Evolutionary conservation across 306 rosid genomes (phyloP).

Genomic region (Gynostemma pentaphyllum): DNA sequence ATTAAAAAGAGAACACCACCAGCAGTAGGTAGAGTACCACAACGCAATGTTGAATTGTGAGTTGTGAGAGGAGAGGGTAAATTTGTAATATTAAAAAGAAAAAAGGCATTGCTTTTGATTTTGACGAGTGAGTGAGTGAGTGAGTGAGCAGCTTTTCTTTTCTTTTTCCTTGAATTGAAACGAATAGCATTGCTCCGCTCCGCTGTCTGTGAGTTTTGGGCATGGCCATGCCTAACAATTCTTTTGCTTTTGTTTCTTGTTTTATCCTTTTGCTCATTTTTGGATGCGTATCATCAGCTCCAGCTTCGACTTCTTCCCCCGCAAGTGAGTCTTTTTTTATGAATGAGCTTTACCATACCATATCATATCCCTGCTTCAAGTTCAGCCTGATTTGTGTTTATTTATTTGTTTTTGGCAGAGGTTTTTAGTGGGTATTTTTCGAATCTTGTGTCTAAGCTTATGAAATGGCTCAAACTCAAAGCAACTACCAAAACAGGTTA

Average conservation of each 20-base stretch:
- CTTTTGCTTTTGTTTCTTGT: conserved; percentile 19
- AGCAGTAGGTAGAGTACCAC: too few species aligned
- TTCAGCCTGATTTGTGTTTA: conserved; percentile 13
- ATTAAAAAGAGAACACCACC: too few species aligned
- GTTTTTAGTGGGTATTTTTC: conserved; percentile 56
- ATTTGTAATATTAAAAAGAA: too few species aligned
- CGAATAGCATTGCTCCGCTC: too few species aligned
- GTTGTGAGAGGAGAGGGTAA: too few species aligned
- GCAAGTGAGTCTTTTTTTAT: conserved; percentile 86
- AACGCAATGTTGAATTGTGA: too few species aligned
- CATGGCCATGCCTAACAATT: too few species aligned
- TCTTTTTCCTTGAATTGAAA: too few species aligned
- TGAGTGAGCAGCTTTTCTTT: too few species aligned
- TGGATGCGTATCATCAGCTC: conserved; percentile 29
- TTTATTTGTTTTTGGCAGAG: conserved; percentile 31
- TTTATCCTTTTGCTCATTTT: conserved; percentile 33
- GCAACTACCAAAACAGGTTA: conserved; percentile 62
- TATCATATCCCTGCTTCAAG: not conserved
- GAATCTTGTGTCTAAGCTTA: conserved; percentile 47
- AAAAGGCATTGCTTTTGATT: too few species aligned
- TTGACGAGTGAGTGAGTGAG: too few species aligned
- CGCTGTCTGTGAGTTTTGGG: too few species aligned
- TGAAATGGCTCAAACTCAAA: conserved; percentile 64
- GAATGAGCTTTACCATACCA: not conserved
- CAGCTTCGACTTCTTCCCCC: conserved; percentile 44